phyloP scores from a whole-genome alignment of 2,329 filamentous ascomycete genomes.

The Thermothelomyces thermophilus region DNA sequence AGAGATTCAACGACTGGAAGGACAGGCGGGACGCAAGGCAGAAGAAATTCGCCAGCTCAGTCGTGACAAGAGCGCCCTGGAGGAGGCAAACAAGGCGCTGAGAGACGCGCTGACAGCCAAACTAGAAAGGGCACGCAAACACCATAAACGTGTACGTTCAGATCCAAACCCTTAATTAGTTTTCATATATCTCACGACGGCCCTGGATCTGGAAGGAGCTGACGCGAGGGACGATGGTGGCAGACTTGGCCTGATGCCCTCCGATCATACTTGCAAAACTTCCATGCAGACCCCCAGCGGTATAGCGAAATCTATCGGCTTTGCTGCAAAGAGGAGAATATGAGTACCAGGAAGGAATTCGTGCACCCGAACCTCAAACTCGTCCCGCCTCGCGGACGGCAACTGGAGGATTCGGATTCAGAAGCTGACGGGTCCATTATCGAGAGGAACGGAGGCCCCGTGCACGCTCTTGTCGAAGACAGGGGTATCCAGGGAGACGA shows the following conservation, averaged over 20 bases:
- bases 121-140: no score
- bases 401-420: background rate
- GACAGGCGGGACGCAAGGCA: background rate
- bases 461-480: no score
- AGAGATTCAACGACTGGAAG: background rate
- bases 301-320: conserved; percentile 5
- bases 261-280: background rate
- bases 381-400: background rate
- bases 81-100: no score
- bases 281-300: background rate
- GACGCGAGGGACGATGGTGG: background rate
- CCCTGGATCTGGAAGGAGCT: background rate
- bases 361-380: conserved; percentile 30
- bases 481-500: background rate
- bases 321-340: conserved; percentile 33
- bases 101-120: no score
- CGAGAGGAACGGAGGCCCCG: background rate
- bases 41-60: background rate
- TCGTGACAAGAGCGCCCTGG: no score
- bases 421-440: no score
- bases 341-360: conserved; percentile 16
- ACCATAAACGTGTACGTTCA: no score
- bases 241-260: conserved; percentile 5
- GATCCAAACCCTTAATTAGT: no score
- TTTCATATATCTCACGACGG: no score